Base-by-base conservation (phyloP, 352 stramenopile species). In the Phytophthora uliginosa region DNA sequence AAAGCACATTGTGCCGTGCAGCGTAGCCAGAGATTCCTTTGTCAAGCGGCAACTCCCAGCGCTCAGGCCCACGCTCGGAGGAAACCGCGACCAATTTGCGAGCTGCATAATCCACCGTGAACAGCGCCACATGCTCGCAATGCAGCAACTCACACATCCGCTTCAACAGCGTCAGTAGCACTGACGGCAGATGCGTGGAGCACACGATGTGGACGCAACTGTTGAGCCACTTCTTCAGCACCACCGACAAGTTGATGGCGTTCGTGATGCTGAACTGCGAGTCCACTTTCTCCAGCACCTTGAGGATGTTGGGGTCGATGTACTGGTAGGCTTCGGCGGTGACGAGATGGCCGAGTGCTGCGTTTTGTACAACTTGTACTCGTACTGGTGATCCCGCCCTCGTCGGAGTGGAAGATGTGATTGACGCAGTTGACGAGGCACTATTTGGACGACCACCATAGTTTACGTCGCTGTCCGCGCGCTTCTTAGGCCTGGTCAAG, bases 181-280 rank as follows among this genome's bases (percentile, higher is more conserved):
- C 77, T 1, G 73, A 74, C 22, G 79, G 65, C 22, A 85, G 51
- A 45, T 89, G 73, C 20, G 79, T 83, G 18, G 88, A 93, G 24
- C 78, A 77, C 5, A 91, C 79, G 33, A 93, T 60, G 61, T 88
- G 80, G 18, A 89, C 76, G 24, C 85, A 93, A 40, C 76, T 85
- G 24, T 93, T 84, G 28, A 93, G 76, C 88, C 88, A 95, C 22
- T 91, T 91, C 65, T 95, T 95, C 15, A 95, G 71, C 38, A 86
- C 82, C 2, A 73, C 72, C 0, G 85, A 82, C 9, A 95, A 68
- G 12, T 81, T 82, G 69, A 95, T 93, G 26, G 88, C 88, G 68
- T 90, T 93, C 26, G 84, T 89, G 80, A 95, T 95, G 64, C 84
- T 93, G 77, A 95, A 95, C 69, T 95, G 85, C 38, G 88, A 93